Conservation (phyloP, 345 rosid genomes). For the Psidium friedrichsthalianum region DNA sequence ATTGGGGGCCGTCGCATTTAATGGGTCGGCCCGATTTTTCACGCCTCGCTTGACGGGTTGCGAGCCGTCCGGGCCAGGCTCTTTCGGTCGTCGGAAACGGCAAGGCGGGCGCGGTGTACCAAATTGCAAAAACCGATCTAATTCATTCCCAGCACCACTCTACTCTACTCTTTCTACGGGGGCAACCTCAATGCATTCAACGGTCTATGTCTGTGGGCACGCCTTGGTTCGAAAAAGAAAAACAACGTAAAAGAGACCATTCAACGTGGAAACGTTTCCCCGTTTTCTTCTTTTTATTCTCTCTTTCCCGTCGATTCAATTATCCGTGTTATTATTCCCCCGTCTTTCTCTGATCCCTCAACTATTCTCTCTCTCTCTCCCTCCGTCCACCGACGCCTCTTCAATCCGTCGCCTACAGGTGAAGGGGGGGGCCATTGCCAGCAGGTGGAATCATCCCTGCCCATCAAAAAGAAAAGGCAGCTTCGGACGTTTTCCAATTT, state of each 20-base stretch:
- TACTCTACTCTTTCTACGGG: no score
- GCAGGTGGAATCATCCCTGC: not conserved
- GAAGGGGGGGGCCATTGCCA: not conserved
- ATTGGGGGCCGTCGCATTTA: not conserved
- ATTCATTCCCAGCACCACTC: not conserved
- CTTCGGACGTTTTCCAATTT: not conserved
- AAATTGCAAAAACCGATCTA: not conserved
- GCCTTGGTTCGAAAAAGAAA: not conserved
- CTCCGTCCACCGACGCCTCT: not conserved
- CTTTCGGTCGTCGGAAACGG: not conserved
- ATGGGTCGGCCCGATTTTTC: not conserved
- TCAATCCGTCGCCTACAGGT: not conserved
- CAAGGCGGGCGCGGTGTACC: not conserved
- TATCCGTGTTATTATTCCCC: no score
- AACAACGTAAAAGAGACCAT: not conserved
- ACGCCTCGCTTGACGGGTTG: no score
- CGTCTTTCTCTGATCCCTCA: not conserved
- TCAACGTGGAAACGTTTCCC: not conserved
- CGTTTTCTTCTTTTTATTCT: not conserved
- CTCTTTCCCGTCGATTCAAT: not conserved
- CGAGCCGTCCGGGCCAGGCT: no score
- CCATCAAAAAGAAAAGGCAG: not conserved
- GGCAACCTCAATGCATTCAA: not conserved
- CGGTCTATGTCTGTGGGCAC: not conserved
- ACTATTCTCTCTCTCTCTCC: not conserved